Conservation (phyloP, 1,284 basidiomycete species). For the Puccinia triticina region DNA sequence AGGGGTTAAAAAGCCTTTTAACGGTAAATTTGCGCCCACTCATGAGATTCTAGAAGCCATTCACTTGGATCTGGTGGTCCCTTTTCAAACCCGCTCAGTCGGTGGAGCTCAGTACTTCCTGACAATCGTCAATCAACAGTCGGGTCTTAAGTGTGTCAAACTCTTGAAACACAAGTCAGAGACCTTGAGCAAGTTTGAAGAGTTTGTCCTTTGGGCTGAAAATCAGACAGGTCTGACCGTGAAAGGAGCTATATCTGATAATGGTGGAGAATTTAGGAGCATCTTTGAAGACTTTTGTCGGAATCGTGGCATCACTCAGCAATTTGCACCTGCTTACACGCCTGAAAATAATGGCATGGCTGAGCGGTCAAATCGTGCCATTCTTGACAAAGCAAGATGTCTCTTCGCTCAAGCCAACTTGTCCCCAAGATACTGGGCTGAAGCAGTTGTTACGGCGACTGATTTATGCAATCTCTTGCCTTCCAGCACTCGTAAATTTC, state of each 20-base stretch:
- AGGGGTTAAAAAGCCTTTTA: neutral
- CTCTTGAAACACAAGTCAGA: slow-evolving; percentile 27
- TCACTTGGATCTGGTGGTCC: slow-evolving; percentile 15
- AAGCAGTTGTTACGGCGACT: neutral
- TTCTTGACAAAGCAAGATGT: slow-evolving; percentile 54
- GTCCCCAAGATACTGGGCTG: slow-evolving; percentile 18
- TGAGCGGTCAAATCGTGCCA: slow-evolving; percentile 57
- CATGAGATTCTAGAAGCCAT: slow-evolving; percentile 15
- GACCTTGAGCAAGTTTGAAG: neutral
- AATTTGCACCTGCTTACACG: slow-evolving; percentile 60
- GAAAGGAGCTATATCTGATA: too few species aligned
- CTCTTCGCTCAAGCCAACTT: slow-evolving; percentile 6
- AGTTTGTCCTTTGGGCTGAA: too few species aligned
- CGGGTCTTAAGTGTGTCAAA: neutral
- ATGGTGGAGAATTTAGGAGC: too few species aligned
- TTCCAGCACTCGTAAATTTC: neutral
- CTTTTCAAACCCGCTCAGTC: neutral
- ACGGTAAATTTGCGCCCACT: neutral
- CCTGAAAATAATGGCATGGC: slow-evolving; percentile 60
- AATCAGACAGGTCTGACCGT: too few species aligned
- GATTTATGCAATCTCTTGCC: too few species aligned
- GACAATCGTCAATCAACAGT: too few species aligned
- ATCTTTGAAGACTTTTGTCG: too few species aligned
- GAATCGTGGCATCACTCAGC: too few species aligned
- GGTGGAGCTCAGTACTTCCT: too few species aligned